Evolutionary conservation across 2,329 filamentous ascomycete species (phyloP), one percentile per base, ranked within the genome.

Genomic region (Fusarium oligoseptatum): DNA sequence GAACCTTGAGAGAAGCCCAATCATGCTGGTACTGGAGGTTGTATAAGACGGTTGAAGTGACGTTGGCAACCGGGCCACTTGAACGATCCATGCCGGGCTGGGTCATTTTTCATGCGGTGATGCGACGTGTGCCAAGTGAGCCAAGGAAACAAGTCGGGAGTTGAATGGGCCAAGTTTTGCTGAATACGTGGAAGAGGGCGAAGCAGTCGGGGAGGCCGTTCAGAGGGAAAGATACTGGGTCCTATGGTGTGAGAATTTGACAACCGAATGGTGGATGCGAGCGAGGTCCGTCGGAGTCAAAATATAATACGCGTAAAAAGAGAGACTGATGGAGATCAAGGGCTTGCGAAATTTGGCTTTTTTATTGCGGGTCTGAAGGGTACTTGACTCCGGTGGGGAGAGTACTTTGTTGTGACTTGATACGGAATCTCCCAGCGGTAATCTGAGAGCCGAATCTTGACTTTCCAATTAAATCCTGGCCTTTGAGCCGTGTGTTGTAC

Each of bases 11-110:
- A 24, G 87, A 81, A 24, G 88, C 89, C 94, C 94, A 97, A 80
- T 92, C 89, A 82, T 96, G 94, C 81, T 95, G 93, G 81, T 93
- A 87, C 76, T 89, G 87, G 57, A 97, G 89, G 81, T 95, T 95
- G 81, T 92, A 89, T 63, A 90, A 85, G 60, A 95, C 91, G 60
- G 90, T 78, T 15, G 76, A 67, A 14, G 82, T 78, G 66, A 85
- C 76, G 58, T 79, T 69, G 48, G 50, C 64, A 29, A 80, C 66
- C 10, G 77, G 64, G 34, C 56, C 60, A 39, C 63, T 68, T 57
- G 39, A 29, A 52, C 29, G 60, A 60, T 73, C 65, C 75, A 78
- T 78, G 29, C 36, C 41, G 60, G 60, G 60, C 36, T 45, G 36
- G 45, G 43, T 41, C 56, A 45, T 24, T 43, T 45, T 41, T 67